Evolutionary conservation across 495 filamentous ascomycete species (phyloP), one percentile per base, ranked within the genome.

Genomic region (Ascobolus immersus): DNA sequence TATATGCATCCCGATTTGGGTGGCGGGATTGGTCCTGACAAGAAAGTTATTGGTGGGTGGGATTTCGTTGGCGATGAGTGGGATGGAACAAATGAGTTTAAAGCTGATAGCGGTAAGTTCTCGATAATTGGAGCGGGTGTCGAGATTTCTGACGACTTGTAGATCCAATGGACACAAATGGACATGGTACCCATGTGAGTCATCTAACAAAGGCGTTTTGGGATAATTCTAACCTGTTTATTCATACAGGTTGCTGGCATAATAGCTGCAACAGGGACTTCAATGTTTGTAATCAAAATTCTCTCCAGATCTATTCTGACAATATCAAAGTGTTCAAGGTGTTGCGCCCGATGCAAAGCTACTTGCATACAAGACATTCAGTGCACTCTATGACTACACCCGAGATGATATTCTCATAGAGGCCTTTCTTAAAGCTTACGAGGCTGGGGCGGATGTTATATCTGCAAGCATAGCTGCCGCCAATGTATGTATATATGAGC

Each of bases 371-470:
- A 60, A 62, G 24, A 61, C 68, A 12, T 61, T 67, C 34, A 44
- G 54, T 19, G n/a, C n/a, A n/a, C n/a, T n/a, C n/a, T n/a, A n/a
- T n/a, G n/a, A n/a, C n/a, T n/a, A n/a, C n/a, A 59, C 57, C 14
- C 52, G 48, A 21, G 60, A 62, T 38, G 64, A 67, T 44, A 53
- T 63, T 12, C 43, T 69, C 42, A 64, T 66, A 18, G 53, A 54
- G 9, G 64, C 64, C 4, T 69, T 64, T 39, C 56, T 61, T 44
- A 53, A 51, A 50, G 65, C 65, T 4, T 69, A 59, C 38, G 58
- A 68, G 41, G 63, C 51, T 27, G 63, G 63, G 9, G 61, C 58
- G 19, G 62, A 69, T 43, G 57, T 70, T 40, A 70, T 70, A 41
- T 63, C 64, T 18, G 61, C 62, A 6, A 67, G 63, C 4, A 60